A percentile compares a stretch with the other conserved stretches of the same genome.
Conservation (phyloP, 2,329 filamentous ascomycete species). For the Anisogramma anomala region DNA sequence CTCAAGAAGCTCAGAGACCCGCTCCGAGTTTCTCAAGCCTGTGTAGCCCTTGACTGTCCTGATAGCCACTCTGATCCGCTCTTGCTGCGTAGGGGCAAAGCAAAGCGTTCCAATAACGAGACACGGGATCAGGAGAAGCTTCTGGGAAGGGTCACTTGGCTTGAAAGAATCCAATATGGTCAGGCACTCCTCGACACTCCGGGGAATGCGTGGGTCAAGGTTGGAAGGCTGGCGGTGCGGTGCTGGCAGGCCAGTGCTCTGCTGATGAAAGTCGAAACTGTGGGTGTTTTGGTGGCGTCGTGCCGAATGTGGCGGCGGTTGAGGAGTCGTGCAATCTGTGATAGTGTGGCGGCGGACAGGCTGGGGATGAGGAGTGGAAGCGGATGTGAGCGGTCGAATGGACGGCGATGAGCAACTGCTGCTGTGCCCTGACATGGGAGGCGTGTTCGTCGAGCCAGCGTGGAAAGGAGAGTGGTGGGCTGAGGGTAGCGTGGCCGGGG, state of each 20-base stretch:
- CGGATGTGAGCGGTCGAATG: slow-evolving; percentile 16
- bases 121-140: slow-evolving; percentile 47
- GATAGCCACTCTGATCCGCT: slow-evolving; percentile 39
- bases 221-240: slow-evolving; percentile 35
- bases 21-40: slow-evolving; percentile 46
- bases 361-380: slow-evolving; percentile 9
- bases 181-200: slow-evolving; percentile 46
- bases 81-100: slow-evolving; percentile 40
- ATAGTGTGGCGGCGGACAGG: slow-evolving; percentile 18
- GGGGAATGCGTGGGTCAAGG: slow-evolving; percentile 39
- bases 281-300: slow-evolving; percentile 13
- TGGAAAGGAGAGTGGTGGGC: slow-evolving; percentile 14
- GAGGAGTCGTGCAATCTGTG: slow-evolving; percentile 17
- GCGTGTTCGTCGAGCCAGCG: slow-evolving; percentile 17
- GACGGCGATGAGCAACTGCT: slow-evolving; percentile 27
- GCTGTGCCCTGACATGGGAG: slow-evolving; percentile 20
- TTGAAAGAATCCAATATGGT: slow-evolving; percentile 42
- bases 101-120: slow-evolving; percentile 50
- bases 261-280: slow-evolving; percentile 15
- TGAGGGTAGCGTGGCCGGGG: slow-evolving; percentile 15
- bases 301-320: slow-evolving; percentile 13
- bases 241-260: slow-evolving; percentile 31
- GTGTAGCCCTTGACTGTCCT: slow-evolving; percentile 45
- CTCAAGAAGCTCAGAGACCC: slow-evolving; percentile 41
- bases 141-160: slow-evolving; percentile 46